These are phyloP conservation scores for Paulownia fortunei DNA, from an alignment of 257 asterid species.

Conservation along the genomic window DNA sequence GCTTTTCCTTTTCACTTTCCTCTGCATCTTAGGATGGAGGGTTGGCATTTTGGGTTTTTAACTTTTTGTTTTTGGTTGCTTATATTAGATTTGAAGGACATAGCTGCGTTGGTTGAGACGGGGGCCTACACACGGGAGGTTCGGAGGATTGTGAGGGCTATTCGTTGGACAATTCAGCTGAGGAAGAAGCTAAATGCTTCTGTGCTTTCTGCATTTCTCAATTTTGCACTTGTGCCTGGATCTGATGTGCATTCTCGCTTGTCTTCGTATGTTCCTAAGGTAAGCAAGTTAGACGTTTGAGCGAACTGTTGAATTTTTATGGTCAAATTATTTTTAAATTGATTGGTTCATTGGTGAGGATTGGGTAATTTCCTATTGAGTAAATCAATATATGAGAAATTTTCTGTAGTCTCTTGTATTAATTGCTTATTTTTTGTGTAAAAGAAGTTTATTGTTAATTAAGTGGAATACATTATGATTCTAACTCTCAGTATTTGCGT, in stretches of 20 bases:
- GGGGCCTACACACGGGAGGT: conserved; percentile 84
- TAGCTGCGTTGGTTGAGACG: conserved; percentile 72
- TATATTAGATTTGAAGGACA: conserved; percentile 72
- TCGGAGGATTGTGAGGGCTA: conserved; percentile 72
- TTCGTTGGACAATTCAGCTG: conserved; percentile 71
- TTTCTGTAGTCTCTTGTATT: neutral
- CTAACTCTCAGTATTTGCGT: neutral
- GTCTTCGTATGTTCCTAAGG: conserved; percentile 73
- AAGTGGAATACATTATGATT: neutral
- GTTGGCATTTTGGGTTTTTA: neutral
- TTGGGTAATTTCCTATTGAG: neutral
- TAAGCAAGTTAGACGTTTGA: conserved; percentile 28
- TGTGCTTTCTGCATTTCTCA: conserved; percentile 64
- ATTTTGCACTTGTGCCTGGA: conserved; percentile 63
- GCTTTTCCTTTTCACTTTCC: neutral
- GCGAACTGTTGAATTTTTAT: conserved; percentile 3
- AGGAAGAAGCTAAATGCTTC: conserved; percentile 75
- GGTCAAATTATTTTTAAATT: neutral
- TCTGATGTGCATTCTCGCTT: conserved; percentile 71
- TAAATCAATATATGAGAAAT: neutral
- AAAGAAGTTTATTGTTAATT: neutral
- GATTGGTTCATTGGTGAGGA: neutral
- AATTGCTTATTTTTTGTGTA: neutral
- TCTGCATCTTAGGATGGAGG: neutral
- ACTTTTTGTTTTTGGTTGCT: conserved; percentile 22